Evolutionary conservation across 768 basidiomycete species (phyloP).

Genomic region (Kwoniella sp.): DNA sequence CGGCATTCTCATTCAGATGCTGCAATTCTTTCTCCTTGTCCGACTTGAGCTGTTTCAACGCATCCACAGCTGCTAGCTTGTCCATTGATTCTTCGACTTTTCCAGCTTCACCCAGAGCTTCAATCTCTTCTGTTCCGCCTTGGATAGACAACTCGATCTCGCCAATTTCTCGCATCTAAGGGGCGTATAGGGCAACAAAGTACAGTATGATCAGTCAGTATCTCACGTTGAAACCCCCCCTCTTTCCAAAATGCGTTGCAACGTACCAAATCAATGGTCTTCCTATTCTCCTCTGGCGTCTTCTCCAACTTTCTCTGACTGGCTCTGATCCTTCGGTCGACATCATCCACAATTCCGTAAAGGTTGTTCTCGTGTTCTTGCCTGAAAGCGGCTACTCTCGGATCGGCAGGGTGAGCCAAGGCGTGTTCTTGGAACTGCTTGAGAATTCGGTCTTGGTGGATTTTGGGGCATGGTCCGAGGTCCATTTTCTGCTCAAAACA

Average conservation of each 20-base stretch:
- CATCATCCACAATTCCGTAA: conserved; percentile 95
- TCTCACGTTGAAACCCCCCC: too few relatives aligned
- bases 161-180: conserved; percentile 96
- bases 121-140: conserved; percentile 97
- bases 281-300: conserved; percentile 99
- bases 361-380: conserved; percentile 96
- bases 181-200: not conserved
- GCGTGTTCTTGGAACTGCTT: conserved; percentile 81
- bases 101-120: conserved; percentile 93
- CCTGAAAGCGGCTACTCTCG: conserved; percentile 83
- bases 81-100: conserved; percentile 99
- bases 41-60: conserved; percentile 88
- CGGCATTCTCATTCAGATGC: conserved; percentile 94
- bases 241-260: too few relatives aligned
- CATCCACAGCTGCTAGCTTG: conserved; percentile 96
- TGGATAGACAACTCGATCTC: conserved; percentile 99
- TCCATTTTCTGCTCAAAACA: conserved; percentile 88
- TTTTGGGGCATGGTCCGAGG: conserved; percentile 93
- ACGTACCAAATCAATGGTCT: conserved; percentile 89
- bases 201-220: not conserved
- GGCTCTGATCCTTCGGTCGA: conserved; percentile 90
- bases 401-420: conserved; percentile 73
- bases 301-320: conserved; percentile 96
- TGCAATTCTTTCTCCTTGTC: conserved; percentile 98
- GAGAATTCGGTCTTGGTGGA: conserved; percentile 91